A percentile compares a stretch with the other conserved stretches of the same genome.
Evolutionary conservation across 1,139 yeast genomes (phyloP).

Genomic region (Casaregolazyma suthepensis): DNA sequence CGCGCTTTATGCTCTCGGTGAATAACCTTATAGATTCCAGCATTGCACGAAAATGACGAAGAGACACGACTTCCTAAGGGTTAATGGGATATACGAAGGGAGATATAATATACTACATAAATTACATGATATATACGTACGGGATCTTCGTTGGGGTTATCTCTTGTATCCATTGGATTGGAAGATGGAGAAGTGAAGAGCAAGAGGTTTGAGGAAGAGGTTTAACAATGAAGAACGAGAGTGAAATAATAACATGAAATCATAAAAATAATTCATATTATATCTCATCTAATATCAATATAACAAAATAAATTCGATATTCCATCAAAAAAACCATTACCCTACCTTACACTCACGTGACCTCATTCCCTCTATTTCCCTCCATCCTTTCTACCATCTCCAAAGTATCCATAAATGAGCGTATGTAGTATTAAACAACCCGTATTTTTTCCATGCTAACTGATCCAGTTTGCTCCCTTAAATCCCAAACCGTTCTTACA

Average conservation of each 20-base stretch:
- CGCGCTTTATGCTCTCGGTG: slow-evolving; percentile 26
- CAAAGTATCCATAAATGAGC: background rate
- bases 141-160: slow-evolving; percentile 7
- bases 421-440: background rate
- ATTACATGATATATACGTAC: background rate
- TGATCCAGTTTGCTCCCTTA: slow-evolving; percentile 56
- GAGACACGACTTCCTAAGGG: slow-evolving; percentile 6
- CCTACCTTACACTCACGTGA: background rate
- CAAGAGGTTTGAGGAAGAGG: background rate
- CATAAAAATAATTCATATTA: too few relatives aligned
- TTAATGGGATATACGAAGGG: background rate
- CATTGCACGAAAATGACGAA: slow-evolving; percentile 17
- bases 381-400: background rate
- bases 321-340: background rate
- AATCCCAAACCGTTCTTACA: slow-evolving; percentile 90
- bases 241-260: background rate
- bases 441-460: background rate
- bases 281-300: too few relatives aligned
- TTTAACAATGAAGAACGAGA: background rate
- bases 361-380: background rate
- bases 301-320: background rate
- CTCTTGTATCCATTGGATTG: slow-evolving; percentile 3
- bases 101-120: background rate
- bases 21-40: slow-evolving; percentile 22
- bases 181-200: background rate